Percentiles rank a stretch among this genome's conserved stretches.
Evolutionary conservation across 202 grass and related monocot species (phyloP).

Genomic region (Elaeis oleifera): DNA sequence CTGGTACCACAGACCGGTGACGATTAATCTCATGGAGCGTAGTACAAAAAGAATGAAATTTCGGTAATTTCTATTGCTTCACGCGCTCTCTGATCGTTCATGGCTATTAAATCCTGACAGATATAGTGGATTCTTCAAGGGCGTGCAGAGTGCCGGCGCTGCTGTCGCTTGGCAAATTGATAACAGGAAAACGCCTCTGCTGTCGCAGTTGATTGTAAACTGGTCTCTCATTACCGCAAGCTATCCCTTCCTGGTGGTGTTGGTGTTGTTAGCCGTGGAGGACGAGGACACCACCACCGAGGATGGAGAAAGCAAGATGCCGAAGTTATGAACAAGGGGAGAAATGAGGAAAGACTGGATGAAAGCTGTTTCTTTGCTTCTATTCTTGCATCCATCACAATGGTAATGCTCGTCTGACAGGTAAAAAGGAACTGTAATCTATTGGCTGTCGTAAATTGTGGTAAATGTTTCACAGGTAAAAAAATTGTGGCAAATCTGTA

Average conservation of each 20-base stretch:
- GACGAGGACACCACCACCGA: conserved; percentile 28
- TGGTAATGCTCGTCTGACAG: too few relatives aligned
- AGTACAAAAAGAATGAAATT: too few relatives aligned
- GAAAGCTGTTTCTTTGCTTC: too few relatives aligned
- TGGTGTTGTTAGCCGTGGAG: conserved; percentile 74
- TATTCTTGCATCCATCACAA: too few relatives aligned
- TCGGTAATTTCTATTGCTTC: background rate
- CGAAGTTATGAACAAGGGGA: background rate
- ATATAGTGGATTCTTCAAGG: conserved; percentile 90
- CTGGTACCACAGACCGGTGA: too few relatives aligned
- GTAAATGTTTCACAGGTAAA: too few relatives aligned
- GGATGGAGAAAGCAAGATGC: conserved; percentile 5
- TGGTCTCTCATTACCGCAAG: conserved; percentile 70
- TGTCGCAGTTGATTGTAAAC: conserved; percentile 62
- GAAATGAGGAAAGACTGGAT: too few relatives aligned
- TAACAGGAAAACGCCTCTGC: conserved; percentile 21
- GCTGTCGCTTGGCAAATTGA: conserved; percentile 85
- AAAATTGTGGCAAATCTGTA: too few relatives aligned
- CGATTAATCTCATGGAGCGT: too few relatives aligned
- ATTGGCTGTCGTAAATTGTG: too few relatives aligned
- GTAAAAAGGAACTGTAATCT: too few relatives aligned
- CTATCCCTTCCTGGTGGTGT: conserved; percentile 50
- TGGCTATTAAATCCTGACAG: conserved; percentile 24
- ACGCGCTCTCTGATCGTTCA: too few relatives aligned
- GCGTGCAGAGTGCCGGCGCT: conserved; percentile 78